A percentile compares a stretch with the other conserved stretches of the same genome.
Evolutionary conservation across 306 rosid genomes (phyloP).

Genomic region (Pyrus betulifolia): DNA sequence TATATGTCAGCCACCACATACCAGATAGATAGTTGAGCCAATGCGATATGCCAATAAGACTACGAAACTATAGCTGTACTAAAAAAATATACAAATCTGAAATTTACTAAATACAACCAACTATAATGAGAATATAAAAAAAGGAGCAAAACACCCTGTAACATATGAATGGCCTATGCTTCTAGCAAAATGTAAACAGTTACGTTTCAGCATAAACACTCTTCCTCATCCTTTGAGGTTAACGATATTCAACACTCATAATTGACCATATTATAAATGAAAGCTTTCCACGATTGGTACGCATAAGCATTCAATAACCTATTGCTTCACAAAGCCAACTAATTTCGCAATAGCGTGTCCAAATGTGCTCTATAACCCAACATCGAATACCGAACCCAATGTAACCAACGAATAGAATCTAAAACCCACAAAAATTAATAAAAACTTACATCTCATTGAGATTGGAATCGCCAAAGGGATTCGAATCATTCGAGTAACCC

Average conservation of each 20-base stretch:
- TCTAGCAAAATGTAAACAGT: not conserved
- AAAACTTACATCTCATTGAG: slow-evolving; percentile 68
- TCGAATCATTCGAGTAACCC: slow-evolving; percentile 84
- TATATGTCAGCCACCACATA: not conserved
- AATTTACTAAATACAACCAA: not conserved
- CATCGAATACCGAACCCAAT: too few species aligned
- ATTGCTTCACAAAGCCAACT: not conserved
- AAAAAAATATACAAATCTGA: not conserved
- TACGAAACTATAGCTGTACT: not conserved
- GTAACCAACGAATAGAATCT: not conserved
- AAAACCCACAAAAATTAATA: not conserved
- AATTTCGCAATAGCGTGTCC: not conserved
- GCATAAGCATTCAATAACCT: not conserved
- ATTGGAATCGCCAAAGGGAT: slow-evolving; percentile 94
- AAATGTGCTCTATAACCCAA: not conserved
- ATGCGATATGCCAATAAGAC: not conserved
- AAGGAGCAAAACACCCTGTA: not conserved
- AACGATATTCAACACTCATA: not conserved
- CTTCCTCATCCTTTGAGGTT: not conserved
- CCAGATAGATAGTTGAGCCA: not conserved
- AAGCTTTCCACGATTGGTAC: not conserved
- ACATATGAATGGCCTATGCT: not conserved
- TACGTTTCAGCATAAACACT: too few species aligned
- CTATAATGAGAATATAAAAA: not conserved
- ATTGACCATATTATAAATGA: too few species aligned